These are phyloP conservation scores for Taphrina populina DNA, from an alignment of 1,139 yeast species.

Conservation along the genomic window DNA sequence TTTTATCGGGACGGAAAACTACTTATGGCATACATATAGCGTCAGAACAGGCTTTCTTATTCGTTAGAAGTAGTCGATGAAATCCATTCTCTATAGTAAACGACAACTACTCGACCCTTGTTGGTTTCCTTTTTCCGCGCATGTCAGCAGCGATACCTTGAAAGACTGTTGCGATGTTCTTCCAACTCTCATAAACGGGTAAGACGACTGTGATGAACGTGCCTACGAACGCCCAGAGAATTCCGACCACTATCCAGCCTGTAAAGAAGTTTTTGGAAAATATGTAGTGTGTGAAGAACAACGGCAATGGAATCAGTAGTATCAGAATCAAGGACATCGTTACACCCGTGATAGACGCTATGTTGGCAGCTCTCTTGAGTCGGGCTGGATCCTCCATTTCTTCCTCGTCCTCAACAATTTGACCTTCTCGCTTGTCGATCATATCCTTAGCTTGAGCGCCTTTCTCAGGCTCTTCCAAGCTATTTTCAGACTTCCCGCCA, in stretches of 20 bases:
- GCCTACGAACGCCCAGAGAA: slow-evolving; percentile 48
- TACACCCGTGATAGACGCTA: slow-evolving; percentile 41
- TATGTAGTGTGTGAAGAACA: slow-evolving; percentile 46
- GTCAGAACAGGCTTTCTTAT: too few relatives aligned
- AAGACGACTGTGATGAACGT: slow-evolving; percentile 45
- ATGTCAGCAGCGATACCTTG: slow-evolving; percentile 14
- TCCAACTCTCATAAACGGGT: slow-evolving; percentile 47
- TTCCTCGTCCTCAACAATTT: slow-evolving; percentile 2
- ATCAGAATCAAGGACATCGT: slow-evolving; percentile 42
- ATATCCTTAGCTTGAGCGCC: slow-evolving; percentile 17
- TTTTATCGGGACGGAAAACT: too few relatives aligned
- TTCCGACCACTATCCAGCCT: slow-evolving; percentile 48
- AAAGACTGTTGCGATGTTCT: slow-evolving; percentile 37
- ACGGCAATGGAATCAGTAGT: slow-evolving; percentile 46
- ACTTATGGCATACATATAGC: too few relatives aligned
- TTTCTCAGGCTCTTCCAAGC: neutral
- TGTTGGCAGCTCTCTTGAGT: slow-evolving; percentile 38
- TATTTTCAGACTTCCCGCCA: neutral
- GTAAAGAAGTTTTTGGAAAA: slow-evolving; percentile 47
- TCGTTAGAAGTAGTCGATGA: too few relatives aligned
- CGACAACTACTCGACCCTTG: slow-evolving; percentile 5
- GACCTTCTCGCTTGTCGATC: slow-evolving; percentile 5
- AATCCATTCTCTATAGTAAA: too few relatives aligned
- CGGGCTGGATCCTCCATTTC: slow-evolving; percentile 20
- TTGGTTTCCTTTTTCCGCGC: slow-evolving; percentile 1